phyloP scores from a whole-genome alignment of 176 grass and related monocot genomes.

The Hyparrhenia diplandra region DNA sequence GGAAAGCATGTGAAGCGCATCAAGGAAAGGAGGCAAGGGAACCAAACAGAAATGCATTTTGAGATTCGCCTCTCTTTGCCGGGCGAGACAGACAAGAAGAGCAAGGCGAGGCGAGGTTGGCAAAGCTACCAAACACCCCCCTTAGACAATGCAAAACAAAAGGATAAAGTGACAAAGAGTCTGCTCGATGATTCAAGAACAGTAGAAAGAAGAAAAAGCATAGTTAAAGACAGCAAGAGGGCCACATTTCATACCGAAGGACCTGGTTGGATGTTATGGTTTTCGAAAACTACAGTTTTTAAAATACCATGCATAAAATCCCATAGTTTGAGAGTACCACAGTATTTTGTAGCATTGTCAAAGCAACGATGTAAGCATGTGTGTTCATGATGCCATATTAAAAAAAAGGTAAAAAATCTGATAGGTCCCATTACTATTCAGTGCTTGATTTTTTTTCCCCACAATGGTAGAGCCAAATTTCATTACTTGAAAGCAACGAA shows the following conservation, averaged over 20 bases:
- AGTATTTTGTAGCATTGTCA: background rate
- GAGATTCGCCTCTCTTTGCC: no score
- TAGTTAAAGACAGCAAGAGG: background rate
- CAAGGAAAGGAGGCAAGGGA: background rate
- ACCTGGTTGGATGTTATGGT: background rate
- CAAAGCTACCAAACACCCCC: no score
- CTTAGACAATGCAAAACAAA: slow-evolving; percentile 13
- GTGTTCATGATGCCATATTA: background rate
- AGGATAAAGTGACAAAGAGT: background rate
- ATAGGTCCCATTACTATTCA: background rate
- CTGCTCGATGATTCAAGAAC: background rate
- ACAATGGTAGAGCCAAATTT: no score
- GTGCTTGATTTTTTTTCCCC: no score
- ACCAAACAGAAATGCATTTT: background rate
- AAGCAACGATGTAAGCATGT: background rate
- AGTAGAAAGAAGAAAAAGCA: background rate
- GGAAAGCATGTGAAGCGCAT: background rate
- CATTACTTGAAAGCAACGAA: no score
- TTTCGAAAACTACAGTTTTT: background rate
- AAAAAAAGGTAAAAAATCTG: background rate
- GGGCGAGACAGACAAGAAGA: background rate
- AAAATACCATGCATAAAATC: background rate
- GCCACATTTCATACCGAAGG: slow-evolving; percentile 1
- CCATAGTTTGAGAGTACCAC: background rate
- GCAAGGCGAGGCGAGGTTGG: background rate